phyloP scores from a whole-genome alignment of 23 red algal genomes.

The Pyropia yezoensis region DNA sequence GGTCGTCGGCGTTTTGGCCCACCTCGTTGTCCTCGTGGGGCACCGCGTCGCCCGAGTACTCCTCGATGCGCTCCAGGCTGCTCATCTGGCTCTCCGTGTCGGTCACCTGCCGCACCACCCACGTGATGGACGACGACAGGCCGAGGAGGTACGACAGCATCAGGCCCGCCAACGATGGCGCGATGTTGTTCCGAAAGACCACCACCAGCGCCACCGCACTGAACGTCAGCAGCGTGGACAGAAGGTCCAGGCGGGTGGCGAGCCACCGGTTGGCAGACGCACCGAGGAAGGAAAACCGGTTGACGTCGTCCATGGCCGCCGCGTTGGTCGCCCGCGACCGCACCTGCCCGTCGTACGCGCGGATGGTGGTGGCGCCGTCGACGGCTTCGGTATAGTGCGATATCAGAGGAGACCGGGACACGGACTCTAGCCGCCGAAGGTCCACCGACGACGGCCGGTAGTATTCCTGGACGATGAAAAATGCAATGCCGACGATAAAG shows the following conservation, averaged over 20 bases:
- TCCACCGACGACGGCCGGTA: slow-evolving; percentile 80
- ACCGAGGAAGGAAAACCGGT: slow-evolving; percentile 31
- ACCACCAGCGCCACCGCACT: slow-evolving; percentile 50
- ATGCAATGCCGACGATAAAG: slow-evolving; percentile 36
- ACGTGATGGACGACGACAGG: slow-evolving; percentile 49
- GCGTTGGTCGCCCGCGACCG: slow-evolving; percentile 29
- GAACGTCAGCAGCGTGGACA: slow-evolving; percentile 69
- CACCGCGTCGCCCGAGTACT: slow-evolving; percentile 44
- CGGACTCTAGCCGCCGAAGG: slow-evolving; percentile 68
- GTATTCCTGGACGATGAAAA: slow-evolving; percentile 56
- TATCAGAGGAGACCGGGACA: slow-evolving; percentile 64
- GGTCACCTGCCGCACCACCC: slow-evolving; percentile 78
- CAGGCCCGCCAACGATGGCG: slow-evolving; percentile 58
- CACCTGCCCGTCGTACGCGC: slow-evolving; percentile 55
- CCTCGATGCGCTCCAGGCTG: slow-evolving; percentile 65
- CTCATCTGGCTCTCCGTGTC: slow-evolving; percentile 88
- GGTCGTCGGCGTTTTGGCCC: too few species aligned
- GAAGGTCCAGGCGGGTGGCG: slow-evolving; percentile 44
- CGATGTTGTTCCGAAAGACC: slow-evolving; percentile 4
- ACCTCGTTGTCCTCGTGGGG: slow-evolving; percentile 31
- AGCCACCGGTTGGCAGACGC: slow-evolving; percentile 67
- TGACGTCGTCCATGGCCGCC: slow-evolving; percentile 43
- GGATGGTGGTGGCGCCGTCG: slow-evolving; percentile 78
- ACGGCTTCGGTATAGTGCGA: slow-evolving; percentile 72
- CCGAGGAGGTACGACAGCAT: slow-evolving; percentile 70